Base-by-base conservation (phyloP, 768 basidiomycete genomes). In the Harrya chromipes region DNA sequence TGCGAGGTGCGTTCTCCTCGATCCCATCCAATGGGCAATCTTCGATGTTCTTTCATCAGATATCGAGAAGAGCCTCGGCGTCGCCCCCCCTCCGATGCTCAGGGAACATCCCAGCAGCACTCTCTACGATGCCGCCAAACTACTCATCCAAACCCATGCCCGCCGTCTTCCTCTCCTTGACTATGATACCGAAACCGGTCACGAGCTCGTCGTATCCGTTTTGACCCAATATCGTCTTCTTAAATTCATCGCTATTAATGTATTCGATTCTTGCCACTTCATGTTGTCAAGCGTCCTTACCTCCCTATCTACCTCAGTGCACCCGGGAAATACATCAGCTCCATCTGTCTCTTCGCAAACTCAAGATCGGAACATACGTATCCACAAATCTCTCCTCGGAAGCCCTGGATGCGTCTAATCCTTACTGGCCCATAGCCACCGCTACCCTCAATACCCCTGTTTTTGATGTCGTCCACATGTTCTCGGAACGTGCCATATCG, bases 401-500 rank as follows among this genome's bases (percentile, higher is more conserved):
- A 35, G 65, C 68, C 8, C 71, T 79, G 6, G 76, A 79, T 43
- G 75, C 74, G 43, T 73, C 79, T 36, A 85, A 87, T 50, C 90
- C 87, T 1, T 97, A 84, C 69, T 80, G 87, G 66, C 97, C 97
- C 3, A 84, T 98, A 49, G 88, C 90, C 6, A 97, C 94, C 0
- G 95, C 95, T 11, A 94, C 84, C 27, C 75, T 95, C 61, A 74
- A 84, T 49, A 97, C 95, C 0, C 87, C 90, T 24, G 97, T 99
- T 3, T 97, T 97, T 60, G 94, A 98, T 62, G 93, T 98, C 52
- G 97, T 98, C 3, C 97, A 99, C 64, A 93, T 95, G 87, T 98
- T 98, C 68, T 95, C 92, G 0, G 90, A 94, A 68, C 81, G 87
- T 37, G 87, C 94, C 23, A 97, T 99, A 58, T 94, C 91, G 9